Percentiles rank a stretch among this genome's conserved stretches.
These are phyloP conservation scores for Lactuca sativa DNA, from an alignment of 129 eudicot genomes.

Conservation along the genomic window DNA sequence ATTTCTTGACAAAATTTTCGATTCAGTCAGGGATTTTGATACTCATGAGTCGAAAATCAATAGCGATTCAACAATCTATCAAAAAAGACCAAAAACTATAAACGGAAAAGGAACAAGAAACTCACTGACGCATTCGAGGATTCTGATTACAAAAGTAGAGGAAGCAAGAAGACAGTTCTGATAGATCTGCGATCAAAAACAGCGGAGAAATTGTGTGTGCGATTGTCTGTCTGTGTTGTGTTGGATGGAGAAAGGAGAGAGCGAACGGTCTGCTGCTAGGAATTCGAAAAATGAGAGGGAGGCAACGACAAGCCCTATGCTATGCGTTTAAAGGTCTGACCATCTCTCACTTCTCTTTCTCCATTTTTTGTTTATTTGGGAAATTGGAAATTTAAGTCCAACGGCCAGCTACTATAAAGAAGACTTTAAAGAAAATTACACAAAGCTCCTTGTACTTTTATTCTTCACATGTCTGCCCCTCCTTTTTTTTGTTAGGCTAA, in stretches of 20 bases:
- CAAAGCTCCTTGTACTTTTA: background rate
- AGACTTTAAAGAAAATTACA: background rate
- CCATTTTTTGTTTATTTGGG: background rate
- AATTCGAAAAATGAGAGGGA: conserved; percentile 4
- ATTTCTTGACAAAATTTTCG: background rate
- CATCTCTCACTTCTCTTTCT: background rate
- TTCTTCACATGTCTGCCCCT: background rate
- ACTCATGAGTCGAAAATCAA: background rate
- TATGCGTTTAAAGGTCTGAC: background rate
- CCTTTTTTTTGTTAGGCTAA: too few species aligned
- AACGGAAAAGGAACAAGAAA: conserved; percentile 6
- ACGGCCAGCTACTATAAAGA: conserved; percentile 8
- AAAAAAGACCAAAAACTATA: background rate
- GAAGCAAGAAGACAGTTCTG: background rate
- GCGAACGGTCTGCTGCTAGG: conserved; percentile 10
- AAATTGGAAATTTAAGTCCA: conserved; percentile 6
- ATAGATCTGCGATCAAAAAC: background rate
- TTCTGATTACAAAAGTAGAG: background rate
- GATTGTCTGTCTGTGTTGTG: background rate
- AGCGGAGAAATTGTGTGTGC: background rate
- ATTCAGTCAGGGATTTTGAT: background rate
- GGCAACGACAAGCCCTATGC: conserved; percentile 2
- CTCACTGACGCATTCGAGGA: conserved; percentile 7
- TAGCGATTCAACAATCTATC: background rate
- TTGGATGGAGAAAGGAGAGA: background rate